Evolutionary conservation across 75 land plant species (phyloP).

Genomic region (Picea sitchensis): DNA sequence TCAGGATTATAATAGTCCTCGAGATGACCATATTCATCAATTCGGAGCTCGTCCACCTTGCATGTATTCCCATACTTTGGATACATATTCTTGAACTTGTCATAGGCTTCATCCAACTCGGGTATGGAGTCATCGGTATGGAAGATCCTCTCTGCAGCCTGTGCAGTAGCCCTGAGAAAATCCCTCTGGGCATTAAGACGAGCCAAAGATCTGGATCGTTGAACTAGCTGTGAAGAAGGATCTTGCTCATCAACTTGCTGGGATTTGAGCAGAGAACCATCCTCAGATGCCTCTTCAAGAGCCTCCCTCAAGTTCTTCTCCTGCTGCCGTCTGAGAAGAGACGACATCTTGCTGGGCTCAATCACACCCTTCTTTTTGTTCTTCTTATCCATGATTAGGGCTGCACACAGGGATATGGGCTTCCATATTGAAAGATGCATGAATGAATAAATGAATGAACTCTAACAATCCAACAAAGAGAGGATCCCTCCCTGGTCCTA

Average conservation of each 20-base stretch:
- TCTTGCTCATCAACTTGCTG: constrained; percentile 36
- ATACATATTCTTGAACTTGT: constrained; percentile 68
- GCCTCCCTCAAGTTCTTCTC: constrained; percentile 68
- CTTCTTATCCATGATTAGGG: constrained; percentile 67
- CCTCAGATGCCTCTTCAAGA: constrained; percentile 70
- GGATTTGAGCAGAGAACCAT: constrained; percentile 61
- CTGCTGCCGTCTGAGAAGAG: constrained; percentile 43
- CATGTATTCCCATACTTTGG: constrained; percentile 61
- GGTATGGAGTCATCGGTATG: constrained; percentile 46
- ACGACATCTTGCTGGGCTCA: constrained; percentile 32
- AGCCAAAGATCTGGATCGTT: constrained; percentile 62
- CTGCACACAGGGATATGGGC: constrained; percentile 65
- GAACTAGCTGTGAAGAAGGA: constrained; percentile 28
- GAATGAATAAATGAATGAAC: background rate
- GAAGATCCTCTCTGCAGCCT: constrained; percentile 54
- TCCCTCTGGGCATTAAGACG: constrained; percentile 62
- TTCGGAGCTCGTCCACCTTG: constrained; percentile 68
- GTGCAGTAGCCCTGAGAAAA: constrained; percentile 62
- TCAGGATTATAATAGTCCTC: constrained; percentile 12
- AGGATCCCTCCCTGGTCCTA: background rate
- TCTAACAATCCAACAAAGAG: background rate
- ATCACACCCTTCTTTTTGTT: constrained; percentile 17
- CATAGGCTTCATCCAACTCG: constrained; percentile 42
- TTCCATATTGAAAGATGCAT: constrained; percentile 80
- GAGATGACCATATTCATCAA: constrained; percentile 63